Evolutionary conservation across 1,284 basidiomycete species (phyloP), one percentile per base, ranked within the genome.

Genomic region (Ganoderma lingzhi): DNA sequence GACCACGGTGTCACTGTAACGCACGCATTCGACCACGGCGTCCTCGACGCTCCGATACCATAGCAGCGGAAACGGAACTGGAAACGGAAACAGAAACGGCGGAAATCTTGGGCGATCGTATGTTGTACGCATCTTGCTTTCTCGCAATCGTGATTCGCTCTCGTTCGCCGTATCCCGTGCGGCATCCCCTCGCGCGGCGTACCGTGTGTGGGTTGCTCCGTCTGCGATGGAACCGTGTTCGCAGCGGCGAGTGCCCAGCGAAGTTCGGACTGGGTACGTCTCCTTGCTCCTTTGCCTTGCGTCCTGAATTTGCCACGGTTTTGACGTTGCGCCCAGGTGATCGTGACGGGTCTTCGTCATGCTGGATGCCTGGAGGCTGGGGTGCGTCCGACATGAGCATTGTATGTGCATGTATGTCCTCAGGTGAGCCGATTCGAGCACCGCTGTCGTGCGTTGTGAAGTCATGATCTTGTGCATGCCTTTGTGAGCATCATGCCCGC

Each of bases 71-170:
- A 39, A 23, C 44, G 32, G 51, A 23, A 23, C 0, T 23, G 41
- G 39, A 28, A 51, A 42, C 23, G 23, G 23, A 23, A 23, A 23
- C 61, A 28, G 62, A 12, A 39, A 23, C 44, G 32, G 51, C 37
- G 41, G 39, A 28, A 51, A 42, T 56, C 45, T 41, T 58, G 63
- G 63, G 41, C 63, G 17, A 41, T 64, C 63, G 63, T 58, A 58
- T 53, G 63, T 64, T 64, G 63, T 64, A 64, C 28, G 44, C 53
- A 35, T 58, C 53, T 64, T 64, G 63, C 41, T 64, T 64, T 64
- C 53, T 28, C 15, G 63, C 48, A 63, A 39, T 53, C 48, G 32
- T 63, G 30, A 48, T 32, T 63, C 17, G 62, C 23, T 63, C 44
- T 44, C 45, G 62, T 30, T n/a, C 28, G 39, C n/a, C 32, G 3